Evolutionary conservation across 2,329 filamentous ascomycete genomes (phyloP).

Genomic region (Penicillium freii): DNA sequence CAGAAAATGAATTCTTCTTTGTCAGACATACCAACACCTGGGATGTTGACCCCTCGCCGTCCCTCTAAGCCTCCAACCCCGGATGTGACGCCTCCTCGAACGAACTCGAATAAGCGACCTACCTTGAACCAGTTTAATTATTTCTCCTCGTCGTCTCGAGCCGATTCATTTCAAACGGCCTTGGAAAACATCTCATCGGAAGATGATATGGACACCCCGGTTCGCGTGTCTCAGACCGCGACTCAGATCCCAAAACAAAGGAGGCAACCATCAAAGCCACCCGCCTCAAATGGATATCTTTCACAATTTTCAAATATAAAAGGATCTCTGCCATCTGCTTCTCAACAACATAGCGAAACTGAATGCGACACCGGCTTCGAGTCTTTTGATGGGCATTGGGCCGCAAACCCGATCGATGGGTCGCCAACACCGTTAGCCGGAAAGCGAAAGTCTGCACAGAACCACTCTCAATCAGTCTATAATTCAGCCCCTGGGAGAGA

Average conservation of each 20-base stretch:
- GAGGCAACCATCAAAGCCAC: constrained; percentile 18
- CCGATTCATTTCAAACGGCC: constrained; percentile 71
- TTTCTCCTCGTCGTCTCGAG: constrained; percentile 56
- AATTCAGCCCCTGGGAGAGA: background rate
- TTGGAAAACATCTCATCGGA: constrained; percentile 63
- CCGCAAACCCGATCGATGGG: constrained; percentile 12
- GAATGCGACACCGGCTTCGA: constrained; percentile 48
- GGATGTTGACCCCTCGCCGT: constrained; percentile 58
- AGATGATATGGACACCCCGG: constrained; percentile 50
- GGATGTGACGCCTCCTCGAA: constrained; percentile 69
- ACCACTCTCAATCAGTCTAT: background rate
- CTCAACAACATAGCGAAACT: constrained; percentile 16
- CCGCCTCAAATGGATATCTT: constrained; percentile 42
- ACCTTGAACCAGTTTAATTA: constrained; percentile 54
- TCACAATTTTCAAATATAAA: constrained; percentile 22
- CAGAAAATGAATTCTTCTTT: constrained; percentile 28
- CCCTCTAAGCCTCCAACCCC: constrained; percentile 70
- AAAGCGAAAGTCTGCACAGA: constrained; percentile 11
- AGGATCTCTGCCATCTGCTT: constrained; percentile 10
- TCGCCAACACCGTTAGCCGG: constrained; percentile 17
- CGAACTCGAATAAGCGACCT: constrained; percentile 35
- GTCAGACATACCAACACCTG: constrained; percentile 22
- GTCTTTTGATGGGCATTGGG: constrained; percentile 62
- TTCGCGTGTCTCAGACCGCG: constrained; percentile 22
- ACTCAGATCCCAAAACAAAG: constrained; percentile 21